Percentiles rank a stretch among this genome's conserved stretches.
Conservation (phyloP, 148 eudicot species). For the Camellia japonica region DNA sequence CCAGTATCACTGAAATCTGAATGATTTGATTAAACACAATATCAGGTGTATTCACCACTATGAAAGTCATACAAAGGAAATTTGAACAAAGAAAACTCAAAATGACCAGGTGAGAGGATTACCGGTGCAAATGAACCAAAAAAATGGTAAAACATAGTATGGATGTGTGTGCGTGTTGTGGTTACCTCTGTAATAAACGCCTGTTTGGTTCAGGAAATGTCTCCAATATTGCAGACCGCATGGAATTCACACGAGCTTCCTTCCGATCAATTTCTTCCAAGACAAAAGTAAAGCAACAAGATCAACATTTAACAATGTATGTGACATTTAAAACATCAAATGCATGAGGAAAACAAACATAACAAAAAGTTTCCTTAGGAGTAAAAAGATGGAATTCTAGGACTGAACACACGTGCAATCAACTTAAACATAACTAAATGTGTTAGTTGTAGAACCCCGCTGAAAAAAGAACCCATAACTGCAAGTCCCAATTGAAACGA, state of each 20-base stretch:
- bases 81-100: not conserved
- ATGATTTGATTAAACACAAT: not conserved
- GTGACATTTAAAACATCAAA: not conserved
- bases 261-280: conserved; percentile 68
- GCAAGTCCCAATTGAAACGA: not conserved
- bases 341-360: not conserved
- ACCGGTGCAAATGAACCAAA: not conserved
- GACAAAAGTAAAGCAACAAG: conserved; percentile 19
- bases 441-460: not conserved
- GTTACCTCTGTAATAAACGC: conserved; percentile 88
- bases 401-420: not conserved
- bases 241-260: conserved; percentile 78
- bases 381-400: conserved; percentile 3
- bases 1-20: not conserved
- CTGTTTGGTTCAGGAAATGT: conserved; percentile 97
- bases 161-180: conserved; percentile 3
- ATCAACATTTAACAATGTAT: not conserved
- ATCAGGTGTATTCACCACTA: not conserved
- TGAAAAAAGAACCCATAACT: not conserved
- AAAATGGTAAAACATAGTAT: not conserved
- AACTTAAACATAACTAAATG: not conserved
- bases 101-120: not conserved
- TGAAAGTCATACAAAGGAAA: too few relatives aligned
- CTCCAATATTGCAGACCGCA: conserved; percentile 85
- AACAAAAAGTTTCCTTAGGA: not conserved